Percentiles rank a stretch among this genome's conserved stretches.
phyloP scores from a whole-genome alignment of 306 rosid species.

The Cicer yamashitae region DNA sequence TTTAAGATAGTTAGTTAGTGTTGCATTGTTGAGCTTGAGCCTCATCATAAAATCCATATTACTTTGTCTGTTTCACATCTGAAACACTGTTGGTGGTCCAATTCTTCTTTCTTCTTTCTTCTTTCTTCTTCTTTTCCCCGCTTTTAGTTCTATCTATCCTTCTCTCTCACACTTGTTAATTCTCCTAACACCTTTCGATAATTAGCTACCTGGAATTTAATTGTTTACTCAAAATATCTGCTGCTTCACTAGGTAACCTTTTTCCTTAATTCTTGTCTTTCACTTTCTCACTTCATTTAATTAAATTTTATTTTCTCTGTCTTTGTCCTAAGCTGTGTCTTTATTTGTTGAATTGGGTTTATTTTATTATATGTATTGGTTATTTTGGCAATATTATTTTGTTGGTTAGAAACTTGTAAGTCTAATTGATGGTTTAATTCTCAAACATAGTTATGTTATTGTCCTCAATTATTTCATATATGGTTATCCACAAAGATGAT shows the following conservation, averaged over 20 bases:
- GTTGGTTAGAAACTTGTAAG: slow-evolving; percentile 15
- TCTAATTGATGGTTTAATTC: slow-evolving; percentile 30
- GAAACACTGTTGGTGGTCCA: slow-evolving; percentile 49
- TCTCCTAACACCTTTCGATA: slow-evolving; percentile 38
- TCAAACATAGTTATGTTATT: neutral
- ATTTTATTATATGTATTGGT: slow-evolving; percentile 10
- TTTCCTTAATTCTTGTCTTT: slow-evolving; percentile 7
- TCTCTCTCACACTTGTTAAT: slow-evolving; percentile 16
- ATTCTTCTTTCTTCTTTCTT: slow-evolving; percentile 46
- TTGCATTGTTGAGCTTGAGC: slow-evolving; percentile 44
- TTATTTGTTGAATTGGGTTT: slow-evolving; percentile 42
- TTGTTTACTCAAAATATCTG: slow-evolving; percentile 24
- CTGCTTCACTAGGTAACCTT: slow-evolving; percentile 37
- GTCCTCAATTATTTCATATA: slow-evolving; percentile 4
- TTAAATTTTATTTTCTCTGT: neutral
- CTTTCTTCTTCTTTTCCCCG: slow-evolving; percentile 39
- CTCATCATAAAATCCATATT: slow-evolving; percentile 47
- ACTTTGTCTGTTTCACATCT: slow-evolving; percentile 75
- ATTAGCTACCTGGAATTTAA: too few relatives aligned
- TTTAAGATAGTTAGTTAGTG: slow-evolving; percentile 29
- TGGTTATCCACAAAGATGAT: slow-evolving; percentile 37
- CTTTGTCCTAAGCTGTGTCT: slow-evolving; percentile 31
- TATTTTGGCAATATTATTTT: slow-evolving; percentile 13
- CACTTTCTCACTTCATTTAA: slow-evolving; percentile 33
- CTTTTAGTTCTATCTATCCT: slow-evolving; percentile 10